Base-by-base conservation (phyloP, 805 yeast species). In the Candida qinlingensis region DNA sequence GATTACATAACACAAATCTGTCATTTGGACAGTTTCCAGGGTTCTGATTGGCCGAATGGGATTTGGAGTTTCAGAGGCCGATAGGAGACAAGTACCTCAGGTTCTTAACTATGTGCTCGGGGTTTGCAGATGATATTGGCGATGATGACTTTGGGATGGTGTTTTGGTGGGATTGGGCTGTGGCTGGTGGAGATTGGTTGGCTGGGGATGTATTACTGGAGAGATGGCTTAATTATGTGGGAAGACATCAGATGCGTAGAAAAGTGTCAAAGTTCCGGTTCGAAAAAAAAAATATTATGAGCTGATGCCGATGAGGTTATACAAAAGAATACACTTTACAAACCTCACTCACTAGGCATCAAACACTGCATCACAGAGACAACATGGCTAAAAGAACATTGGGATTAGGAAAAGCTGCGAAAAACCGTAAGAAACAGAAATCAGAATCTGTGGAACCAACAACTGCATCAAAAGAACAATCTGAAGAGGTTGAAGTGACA, bases 321-420 rank as follows among this genome's bases (percentile, higher is more conserved):
- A 19, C 19, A 19, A 19, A 19, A 19, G 19, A 19, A 19, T 19
- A 3, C 19, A 19, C 19, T 19, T 19, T 19, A 19, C 19, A 19
- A 19, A 19, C 19, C 19, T 19, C 19, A 19, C 19, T 19, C 19
- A 19, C 19, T 19, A 19, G 3, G 19, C 19, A 19, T 19, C 19
- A 19, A 19, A 19, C 19, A 19, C 19, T 19, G 19, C 7, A 10
- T 4, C 26, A 29, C 10, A 27, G 29, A 4, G 25, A 31, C 8
- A 42, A 1, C 7, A 79, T 78, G 84, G 83, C 76, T 31, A 84
- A 84, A 57, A 75, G 90, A 69, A 80, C 87, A 7, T 62, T 79
- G 46, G 89, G 89, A 29, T 62, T 84, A 47, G 85, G 86, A 4
- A 79, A 77, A 51, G 73, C 81, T 41, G 70, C 81, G 43, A 75